phyloP scores from a whole-genome alignment of 2,329 filamentous ascomycete species.

The Leptographium procerum region DNA sequence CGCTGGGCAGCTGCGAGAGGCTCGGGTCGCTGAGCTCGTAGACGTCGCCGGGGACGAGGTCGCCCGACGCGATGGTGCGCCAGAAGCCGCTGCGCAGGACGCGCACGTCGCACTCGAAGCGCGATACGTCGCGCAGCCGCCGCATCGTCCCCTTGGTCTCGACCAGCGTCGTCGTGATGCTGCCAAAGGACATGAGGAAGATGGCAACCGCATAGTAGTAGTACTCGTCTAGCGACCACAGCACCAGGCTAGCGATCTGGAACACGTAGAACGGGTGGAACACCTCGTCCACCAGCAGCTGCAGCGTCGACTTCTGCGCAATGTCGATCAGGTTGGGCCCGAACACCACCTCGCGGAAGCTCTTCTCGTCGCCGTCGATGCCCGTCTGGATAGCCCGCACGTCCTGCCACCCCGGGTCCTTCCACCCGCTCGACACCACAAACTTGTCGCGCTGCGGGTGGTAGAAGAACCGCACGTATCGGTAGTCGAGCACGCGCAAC shows the following conservation, averaged over 20 bases:
- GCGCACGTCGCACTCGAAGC: constrained; percentile 89
- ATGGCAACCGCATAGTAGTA: constrained; percentile 97
- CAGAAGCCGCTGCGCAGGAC: constrained; percentile 93
- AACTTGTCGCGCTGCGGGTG: constrained; percentile 87
- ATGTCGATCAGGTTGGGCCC: constrained; percentile 87
- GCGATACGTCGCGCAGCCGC: constrained; percentile 79
- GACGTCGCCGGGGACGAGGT: constrained; percentile 88
- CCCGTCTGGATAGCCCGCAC: constrained; percentile 64
- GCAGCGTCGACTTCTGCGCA: constrained; percentile 71
- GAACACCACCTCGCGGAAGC: constrained; percentile 73
- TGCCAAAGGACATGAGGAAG: constrained; percentile 86
- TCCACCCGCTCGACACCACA: constrained; percentile 78
- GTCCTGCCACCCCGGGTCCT: constrained; percentile 80
- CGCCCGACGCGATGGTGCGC: constrained; percentile 75
- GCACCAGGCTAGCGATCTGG: constrained; percentile 82
- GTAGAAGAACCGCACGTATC: constrained; percentile 87
- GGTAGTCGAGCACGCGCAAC: constrained; percentile 75
- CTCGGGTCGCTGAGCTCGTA: constrained; percentile 95
- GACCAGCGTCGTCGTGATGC: constrained; percentile 77
- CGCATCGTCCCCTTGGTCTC: constrained; percentile 91
- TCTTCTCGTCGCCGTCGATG: constrained; percentile 80
- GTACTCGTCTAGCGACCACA: constrained; percentile 94
- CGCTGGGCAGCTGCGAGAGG: constrained; percentile 77
- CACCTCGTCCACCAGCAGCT: constrained; percentile 83
- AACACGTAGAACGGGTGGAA: constrained; percentile 99